Evolutionary conservation across 2,329 filamentous ascomycete genomes (phyloP), one percentile per base, ranked within the genome.

Genomic region (Shiraia sp.): DNA sequence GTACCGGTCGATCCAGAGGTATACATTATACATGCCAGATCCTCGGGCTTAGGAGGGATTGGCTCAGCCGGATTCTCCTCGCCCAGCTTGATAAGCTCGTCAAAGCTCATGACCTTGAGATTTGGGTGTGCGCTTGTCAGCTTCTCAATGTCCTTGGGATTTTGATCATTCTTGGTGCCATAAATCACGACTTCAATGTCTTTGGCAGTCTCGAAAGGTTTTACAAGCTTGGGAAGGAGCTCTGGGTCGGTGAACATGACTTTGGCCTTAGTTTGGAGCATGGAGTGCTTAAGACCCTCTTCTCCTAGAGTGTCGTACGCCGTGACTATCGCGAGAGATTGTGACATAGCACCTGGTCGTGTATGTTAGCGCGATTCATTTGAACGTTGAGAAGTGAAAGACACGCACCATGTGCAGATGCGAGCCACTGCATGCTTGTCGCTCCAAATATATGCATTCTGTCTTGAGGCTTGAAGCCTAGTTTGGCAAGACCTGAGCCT

Each of bases 221-320:
- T 77, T 50, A 76, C 70, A 42, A 80, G 69, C 47, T 72, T 76
- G 30, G 73, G 72, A 36, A 81, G 68, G 31, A 96, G 82, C 57
- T 88, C 83, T 7, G 91, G 87, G 65, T 96, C 91, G 49, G 90
- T 80, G 72, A 91, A 96, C 76, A 96, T 92, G 69, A 86, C 85
- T 59, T 83, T 83, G 37, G 89, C 86, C 49, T 83, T 77, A 38
- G 90, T 93, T 72, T 95, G 88, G 15, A 84, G 77, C 51, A 96
- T 80, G 3, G 90, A 95, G 75, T 95, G 90, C 73, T 86, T 83
- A 50, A 96, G 80, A 32, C 90, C 91, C 49, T 85, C 83, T 60
- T 89, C 81, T 39, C 91, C 91, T 31, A 96, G 85, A 22, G 90
- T 95, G 70, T 96, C 91, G 72, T 96, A 96, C 36, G 91, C 90